Evolutionary conservation across 2,329 filamentous ascomycete species (phyloP).

Genomic region (Allantophomopsis lycopodina): DNA sequence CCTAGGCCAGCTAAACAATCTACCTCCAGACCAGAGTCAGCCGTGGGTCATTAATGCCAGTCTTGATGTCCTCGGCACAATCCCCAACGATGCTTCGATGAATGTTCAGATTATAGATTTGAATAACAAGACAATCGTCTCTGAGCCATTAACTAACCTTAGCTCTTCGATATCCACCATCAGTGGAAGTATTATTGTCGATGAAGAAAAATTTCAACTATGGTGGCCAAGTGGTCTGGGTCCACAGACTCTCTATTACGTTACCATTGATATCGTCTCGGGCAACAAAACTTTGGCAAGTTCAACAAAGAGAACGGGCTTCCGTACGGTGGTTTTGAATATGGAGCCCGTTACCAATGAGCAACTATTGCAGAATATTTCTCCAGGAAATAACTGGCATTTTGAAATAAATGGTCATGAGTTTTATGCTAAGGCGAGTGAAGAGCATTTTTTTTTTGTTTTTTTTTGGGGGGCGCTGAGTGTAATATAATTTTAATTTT

Average conservation of each 20-base stretch:
- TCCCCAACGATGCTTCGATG: conserved; percentile 28
- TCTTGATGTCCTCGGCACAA: conserved; percentile 36
- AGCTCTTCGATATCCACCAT: conserved; percentile 27
- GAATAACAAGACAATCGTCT: conserved; percentile 23
- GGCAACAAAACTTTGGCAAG: conserved; percentile 22
- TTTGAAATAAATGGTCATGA: conserved; percentile 52
- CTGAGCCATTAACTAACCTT: conserved; percentile 24
- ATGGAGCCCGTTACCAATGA: conserved; percentile 14
- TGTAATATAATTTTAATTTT: too few species aligned
- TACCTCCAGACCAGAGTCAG: conserved; percentile 38
- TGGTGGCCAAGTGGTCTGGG: conserved; percentile 50
- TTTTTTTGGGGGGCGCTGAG: too few species aligned
- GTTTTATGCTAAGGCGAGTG: conserved; percentile 46
- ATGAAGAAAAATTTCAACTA: conserved; percentile 29
- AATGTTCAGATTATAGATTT: conserved; percentile 30
- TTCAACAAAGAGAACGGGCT: conserved; percentile 40
- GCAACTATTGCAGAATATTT: conserved; percentile 37
- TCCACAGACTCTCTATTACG: conserved; percentile 39
- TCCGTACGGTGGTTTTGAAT: conserved; percentile 48
- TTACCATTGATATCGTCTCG: conserved; percentile 33
- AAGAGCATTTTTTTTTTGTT: too few species aligned
- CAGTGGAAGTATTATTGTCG: conserved; percentile 30
- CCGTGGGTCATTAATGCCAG: conserved; percentile 49
- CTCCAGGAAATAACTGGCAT: conserved; percentile 45
- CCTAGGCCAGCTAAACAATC: conserved; percentile 40